Percentiles rank a stretch among this genome's conserved stretches.
These are phyloP conservation scores for Colletotrichum tabaci DNA, from an alignment of 2,329 filamentous ascomycete genomes.

Conservation along the genomic window DNA sequence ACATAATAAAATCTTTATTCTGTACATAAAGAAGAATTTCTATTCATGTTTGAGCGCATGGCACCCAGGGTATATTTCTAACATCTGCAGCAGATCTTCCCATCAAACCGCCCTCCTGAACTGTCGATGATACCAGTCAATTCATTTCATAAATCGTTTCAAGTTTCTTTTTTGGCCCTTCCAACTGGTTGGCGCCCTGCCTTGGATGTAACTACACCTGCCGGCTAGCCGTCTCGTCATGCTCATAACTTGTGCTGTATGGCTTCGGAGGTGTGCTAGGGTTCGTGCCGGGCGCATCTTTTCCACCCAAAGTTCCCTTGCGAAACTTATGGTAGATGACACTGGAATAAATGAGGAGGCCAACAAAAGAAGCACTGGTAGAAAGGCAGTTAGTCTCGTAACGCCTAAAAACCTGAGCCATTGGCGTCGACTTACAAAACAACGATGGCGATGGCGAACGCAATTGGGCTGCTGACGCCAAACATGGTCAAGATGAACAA, in stretches of 20 bases:
- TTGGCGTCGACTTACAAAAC: constrained; percentile 46
- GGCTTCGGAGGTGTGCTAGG: constrained; percentile 12
- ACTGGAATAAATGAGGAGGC: constrained; percentile 51
- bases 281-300: constrained; percentile 21
- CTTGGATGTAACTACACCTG: constrained; percentile 1
- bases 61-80: too few species aligned
- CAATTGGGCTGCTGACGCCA: constrained; percentile 35
- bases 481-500: constrained; percentile 48
- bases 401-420: neutral
- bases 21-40: too few species aligned
- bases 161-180: too few species aligned
- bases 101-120: neutral
- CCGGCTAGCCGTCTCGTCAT: constrained; percentile 15
- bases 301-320: constrained; percentile 38
- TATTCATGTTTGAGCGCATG: too few species aligned
- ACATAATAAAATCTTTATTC: too few species aligned
- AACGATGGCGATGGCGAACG: constrained; percentile 45
- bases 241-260: neutral
- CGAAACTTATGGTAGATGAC: constrained; percentile 49
- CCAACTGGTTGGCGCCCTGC: neutral
- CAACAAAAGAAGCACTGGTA: constrained; percentile 50
- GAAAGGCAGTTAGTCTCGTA: neutral
- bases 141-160: too few species aligned
- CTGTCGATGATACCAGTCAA: too few species aligned
- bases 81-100: too few species aligned